Base-by-base conservation (phyloP, 208 protist species). In the Willaertia magna region DNA sequence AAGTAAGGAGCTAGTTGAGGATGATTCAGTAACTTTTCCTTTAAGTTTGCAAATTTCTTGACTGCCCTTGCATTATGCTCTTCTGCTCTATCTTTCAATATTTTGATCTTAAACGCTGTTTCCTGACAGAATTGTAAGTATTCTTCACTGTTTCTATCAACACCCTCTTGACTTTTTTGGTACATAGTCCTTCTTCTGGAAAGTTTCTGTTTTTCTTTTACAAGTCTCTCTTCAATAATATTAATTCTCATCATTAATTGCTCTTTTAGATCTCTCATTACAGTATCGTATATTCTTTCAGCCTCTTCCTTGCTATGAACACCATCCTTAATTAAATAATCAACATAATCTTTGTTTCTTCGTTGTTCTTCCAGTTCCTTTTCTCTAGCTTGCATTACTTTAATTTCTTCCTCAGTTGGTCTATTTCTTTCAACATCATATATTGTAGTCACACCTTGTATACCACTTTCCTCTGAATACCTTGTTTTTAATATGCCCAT, bases 371-470 rank as follows among this genome's bases (percentile, higher is more conserved):
- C 76, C 14, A 81, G 12, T 51, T 81, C 76, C 34, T n/a, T 26
- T 51, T 81, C 76, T 34, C 39, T 51, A n/a, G 11, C 43, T 51
- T 18, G 0, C 18, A 81, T 44, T 81, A 42, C 26, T 40, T 14
- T 11, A 4, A 81, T 39, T 51, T 81, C 76, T 40, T 51, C 44
- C 11, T 39, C 22, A 11, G 76, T 81, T 40, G 76, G 76, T 81
- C 76, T 81, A 51, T 81, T 81, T 51, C 76, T 47, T 30, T 42
- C 22, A 18, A 40, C n/a, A 51, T 81, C 76, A 81, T 81, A 81
- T 16, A 81, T 81, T 6, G 76, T 51, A 18, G 76, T 81, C 12
- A 4, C 34, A 34, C 4, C n/a, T 18, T 81, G n/a, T 39, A 51
- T 51, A 34, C 51, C 51, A 30, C n/a, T 26, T 34, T 81, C 76